Evolutionary conservation across 192 early-diverging fungal species (phyloP), one percentile per base, ranked within the genome.

Genomic region (Coemansia sp.): DNA sequence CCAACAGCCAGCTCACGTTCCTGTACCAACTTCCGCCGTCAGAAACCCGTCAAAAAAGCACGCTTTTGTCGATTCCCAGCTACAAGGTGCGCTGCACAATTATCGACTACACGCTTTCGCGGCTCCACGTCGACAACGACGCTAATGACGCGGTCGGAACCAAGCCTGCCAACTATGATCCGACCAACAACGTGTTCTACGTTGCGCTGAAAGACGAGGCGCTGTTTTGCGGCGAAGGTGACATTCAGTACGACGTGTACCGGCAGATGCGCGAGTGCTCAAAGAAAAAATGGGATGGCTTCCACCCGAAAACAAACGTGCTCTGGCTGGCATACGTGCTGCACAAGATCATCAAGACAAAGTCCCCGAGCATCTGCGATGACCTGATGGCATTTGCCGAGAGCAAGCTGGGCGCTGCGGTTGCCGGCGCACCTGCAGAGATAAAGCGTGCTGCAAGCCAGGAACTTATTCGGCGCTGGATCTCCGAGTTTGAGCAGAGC

Each of bases 241-340:
- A 90, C 64, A 85, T 85, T 48, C 89, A 90, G 67, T 90, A 75
- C 61, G 89, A 90, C 25, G 84, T 90, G 34, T 90, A 90, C 50
- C 76, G 89, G 28, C 80, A 84, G 71, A 90, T 90, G 89, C 81
- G 80, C 27, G 65, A 16, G 1, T 68, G 68, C 45, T 63, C 78
- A 20, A 62, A 68, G 14, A 20, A 55, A 30, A 54, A 74, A 45
- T 81, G 78, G 78, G 62, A 70, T 5, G 78, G 66, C 0, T 81
- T 74, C 32, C 53, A 74, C 34, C 78, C 78, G 11, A 72, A 74
- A 30, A 81, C 78, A 28, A 81, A 81, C 36, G 78, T 81, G 3
- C 55, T 74, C 52, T 81, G 78, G 78, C 60, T 81, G 29, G 63
- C 68, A 10, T 81, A 81, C 28, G 72, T 58, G n/a, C 47, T 81